These are phyloP conservation scores for Sutorius eximius DNA, from an alignment of 1,284 basidiomycete species.

Conservation along the genomic window DNA sequence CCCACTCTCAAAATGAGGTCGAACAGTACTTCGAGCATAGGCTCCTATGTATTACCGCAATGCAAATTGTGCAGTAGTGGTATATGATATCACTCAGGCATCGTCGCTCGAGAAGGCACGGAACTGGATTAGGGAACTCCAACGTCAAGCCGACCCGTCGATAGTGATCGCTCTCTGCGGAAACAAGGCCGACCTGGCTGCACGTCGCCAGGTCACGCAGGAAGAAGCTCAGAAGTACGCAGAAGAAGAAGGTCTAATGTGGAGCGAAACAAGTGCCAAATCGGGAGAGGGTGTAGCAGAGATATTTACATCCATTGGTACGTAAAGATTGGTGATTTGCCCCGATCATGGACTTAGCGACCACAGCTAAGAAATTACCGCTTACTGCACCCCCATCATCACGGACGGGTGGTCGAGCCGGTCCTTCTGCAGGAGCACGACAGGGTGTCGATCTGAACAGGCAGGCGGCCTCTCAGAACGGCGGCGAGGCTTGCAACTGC, in stretches of 20 bases:
- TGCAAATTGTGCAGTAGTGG: slow-evolving; percentile 84
- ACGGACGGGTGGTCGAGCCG: slow-evolving; percentile 50
- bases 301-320: slow-evolving; percentile 86
- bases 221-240: slow-evolving; percentile 93
- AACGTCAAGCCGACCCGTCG: slow-evolving; percentile 95
- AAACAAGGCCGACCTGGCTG: slow-evolving; percentile 89
- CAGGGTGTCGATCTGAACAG: slow-evolving; percentile 76
- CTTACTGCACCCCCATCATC: slow-evolving; percentile 67
- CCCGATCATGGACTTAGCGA: slow-evolving; percentile 9
- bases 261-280: slow-evolving; percentile 96
- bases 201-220: slow-evolving; percentile 76
- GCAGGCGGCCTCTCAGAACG: slow-evolving; percentile 48
- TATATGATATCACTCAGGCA: slow-evolving; percentile 86
- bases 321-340: not conserved
- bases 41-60: slow-evolving; percentile 94
- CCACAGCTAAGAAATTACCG: slow-evolving; percentile 77
- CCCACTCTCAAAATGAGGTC: slow-evolving; percentile 4
- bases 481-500: slow-evolving; percentile 73
- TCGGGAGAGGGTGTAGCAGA: slow-evolving; percentile 87
- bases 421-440: slow-evolving; percentile 42
- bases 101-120: slow-evolving; percentile 93
- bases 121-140: slow-evolving; percentile 94
- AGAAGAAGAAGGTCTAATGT: slow-evolving; percentile 92
- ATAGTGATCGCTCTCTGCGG: slow-evolving; percentile 96
- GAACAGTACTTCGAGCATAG: slow-evolving; percentile 37